Evolutionary conservation across 2,329 filamentous ascomycete genomes (phyloP).

Genomic region (Plectosphaerella sp.): DNA sequence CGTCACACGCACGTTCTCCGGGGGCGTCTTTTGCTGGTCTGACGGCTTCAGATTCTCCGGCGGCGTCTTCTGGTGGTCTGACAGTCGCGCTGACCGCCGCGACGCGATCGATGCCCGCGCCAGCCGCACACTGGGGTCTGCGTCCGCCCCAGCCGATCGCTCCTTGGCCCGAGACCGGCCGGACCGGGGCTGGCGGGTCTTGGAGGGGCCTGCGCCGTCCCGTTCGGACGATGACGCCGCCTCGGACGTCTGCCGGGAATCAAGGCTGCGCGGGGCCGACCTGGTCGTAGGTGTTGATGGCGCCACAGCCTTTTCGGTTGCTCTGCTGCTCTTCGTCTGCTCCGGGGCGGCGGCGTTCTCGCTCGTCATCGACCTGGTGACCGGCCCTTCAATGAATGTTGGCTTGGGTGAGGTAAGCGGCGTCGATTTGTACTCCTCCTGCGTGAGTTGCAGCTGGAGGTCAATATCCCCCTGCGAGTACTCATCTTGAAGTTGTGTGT

Average conservation of each 20-base stretch:
- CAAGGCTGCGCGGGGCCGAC: no score
- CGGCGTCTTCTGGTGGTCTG: slow-evolving; percentile 7
- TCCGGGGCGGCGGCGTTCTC: no score
- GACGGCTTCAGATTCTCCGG: slow-evolving; percentile 3
- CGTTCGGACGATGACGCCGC: no score
- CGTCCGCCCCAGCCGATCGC: slow-evolving; percentile 14
- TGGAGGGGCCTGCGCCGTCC: no score
- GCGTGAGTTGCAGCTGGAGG: neutral
- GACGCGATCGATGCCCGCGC: slow-evolving; percentile 12
- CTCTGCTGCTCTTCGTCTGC: no score
- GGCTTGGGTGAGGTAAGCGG: no score
- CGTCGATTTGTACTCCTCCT: no score
- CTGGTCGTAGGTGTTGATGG: no score
- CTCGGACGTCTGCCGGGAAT: no score
- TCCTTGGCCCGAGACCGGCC: neutral
- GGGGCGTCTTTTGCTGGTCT: slow-evolving; percentile 6
- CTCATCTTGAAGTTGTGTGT: slow-evolving; percentile 5
- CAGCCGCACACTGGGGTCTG: slow-evolving; percentile 13
- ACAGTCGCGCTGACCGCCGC: slow-evolving; percentile 10
- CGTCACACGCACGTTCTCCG: slow-evolving; percentile 14
- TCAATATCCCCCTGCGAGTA: neutral
- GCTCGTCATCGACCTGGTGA: no score
- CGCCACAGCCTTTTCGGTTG: no score
- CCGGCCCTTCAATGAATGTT: no score
- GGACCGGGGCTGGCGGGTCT: neutral